Base-by-base conservation (phyloP, 495 filamentous ascomycete species). In the Venustampulla echinocandica region DNA sequence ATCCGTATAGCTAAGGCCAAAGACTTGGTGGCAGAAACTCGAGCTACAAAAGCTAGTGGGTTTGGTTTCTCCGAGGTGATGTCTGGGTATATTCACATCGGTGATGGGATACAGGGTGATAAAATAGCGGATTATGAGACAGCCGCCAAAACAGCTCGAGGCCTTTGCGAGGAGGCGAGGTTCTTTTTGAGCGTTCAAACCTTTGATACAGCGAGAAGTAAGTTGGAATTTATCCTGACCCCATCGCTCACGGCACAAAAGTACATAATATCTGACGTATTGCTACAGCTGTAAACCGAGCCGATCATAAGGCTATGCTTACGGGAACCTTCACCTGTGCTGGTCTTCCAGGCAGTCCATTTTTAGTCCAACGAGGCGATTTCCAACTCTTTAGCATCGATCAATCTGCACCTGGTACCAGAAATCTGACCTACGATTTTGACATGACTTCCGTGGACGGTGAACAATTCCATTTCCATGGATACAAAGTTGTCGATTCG, bases 261-360 rank as follows among this genome's bases (percentile, higher is more conserved):
- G n/a, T n/a, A n/a, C n/a, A n/a, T n/a, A n/a, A n/a, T n/a, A n/a
- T n/a, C n/a, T n/a, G n/a, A n/a, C n/a, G 44, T 23, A n/a, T 2
- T 28, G 2, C 10, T 2, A 22, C 40, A 55, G 49, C 48, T 39
- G 57, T 76, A 17, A 46, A 64, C 23, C 64, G 71, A 35, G 56
- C 64, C 4, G 73, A 69, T 42, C 73, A 81, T 54, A 61, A 60
- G 6, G 74, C 70, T 32, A 69, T 77, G 63, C 57, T 76, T 15
- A 81, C 77, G 7, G 81, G 81, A 11, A 80, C 79, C 2, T 81
- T 85, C 44, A 71, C 73, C 17, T 82, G 76, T 47, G 67, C 70
- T 21, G 66, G 71, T 10, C 65, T 85, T 11, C 64, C 64, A 5
- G 69, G 70, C 2, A 70, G 70, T 41, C 74, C 81, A 0, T 77